Evolutionary conservation across 2,329 filamentous ascomycete species (phyloP), one percentile per base, ranked within the genome.

Genomic region (Daldinia sp.): DNA sequence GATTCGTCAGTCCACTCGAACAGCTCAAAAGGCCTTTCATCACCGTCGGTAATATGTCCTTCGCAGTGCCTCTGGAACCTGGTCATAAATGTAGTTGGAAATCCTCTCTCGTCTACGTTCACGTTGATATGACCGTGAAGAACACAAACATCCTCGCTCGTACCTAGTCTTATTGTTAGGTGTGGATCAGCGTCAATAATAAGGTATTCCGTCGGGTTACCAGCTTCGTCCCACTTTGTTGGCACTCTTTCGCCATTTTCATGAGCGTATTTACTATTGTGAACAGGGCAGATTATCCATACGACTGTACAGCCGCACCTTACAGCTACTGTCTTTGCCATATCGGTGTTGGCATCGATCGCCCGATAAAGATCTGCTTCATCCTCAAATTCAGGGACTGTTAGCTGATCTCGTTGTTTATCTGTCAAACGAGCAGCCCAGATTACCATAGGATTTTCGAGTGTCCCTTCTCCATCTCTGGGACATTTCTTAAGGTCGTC

Each of bases 221-320:
- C 67, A 41, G 33, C 10, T 0, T 46, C 5, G 23, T 64, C 51
- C 51, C 60, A 67, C 9, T 37, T 64, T 4, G 28, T 67, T 2
- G 60, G 51, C 13, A 69, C 37, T 23, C 23, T 63, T 12, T 55
- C 39, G 0, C 63, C 63, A n/a, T 58, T 33, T 20, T 67, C 56
- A 20, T 67, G 55, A n/a, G 57, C 59, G 5, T 67, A 67, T 54
- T 69, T 67, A 12, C 41, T 69, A 9, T 5, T 18, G 41, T 67
- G 67, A 23, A 69, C 60, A 1, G 67, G 67, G 7, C 67, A 69
- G 4, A 69, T 50, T 37, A 69, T 67, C 67, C 67, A 69, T 4
- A 55, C 63, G 10, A 69, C 60, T 7, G 67, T 69, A 28, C 63
- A 67, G 4, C 63, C 56, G 5, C 20, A 20, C 18, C 59, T 54